Conservation (phyloP, 257 asterid genomes). For the Gardenia jasminoides region DNA sequence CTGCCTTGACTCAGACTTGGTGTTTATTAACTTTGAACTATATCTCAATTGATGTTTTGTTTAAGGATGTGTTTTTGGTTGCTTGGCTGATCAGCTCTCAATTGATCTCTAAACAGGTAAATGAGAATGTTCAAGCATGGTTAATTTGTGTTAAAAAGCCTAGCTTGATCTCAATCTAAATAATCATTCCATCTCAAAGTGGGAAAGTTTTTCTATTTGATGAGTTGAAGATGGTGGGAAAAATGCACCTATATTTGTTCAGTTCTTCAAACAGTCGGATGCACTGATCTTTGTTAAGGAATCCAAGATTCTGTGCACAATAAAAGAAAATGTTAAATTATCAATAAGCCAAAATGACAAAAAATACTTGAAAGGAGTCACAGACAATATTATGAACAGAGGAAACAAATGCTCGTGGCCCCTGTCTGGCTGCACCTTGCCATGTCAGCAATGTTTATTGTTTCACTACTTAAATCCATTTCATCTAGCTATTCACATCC, state of each 20-base stretch:
- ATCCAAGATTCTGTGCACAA: conserved; percentile 54
- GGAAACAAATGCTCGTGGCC: not conserved
- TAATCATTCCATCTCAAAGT: not conserved
- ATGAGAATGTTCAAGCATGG: too few species aligned
- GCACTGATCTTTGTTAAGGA: conserved; percentile 82
- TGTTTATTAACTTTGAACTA: too few species aligned
- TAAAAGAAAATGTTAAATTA: conserved; percentile 11
- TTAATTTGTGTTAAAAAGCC: too few species aligned
- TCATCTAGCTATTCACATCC: not conserved
- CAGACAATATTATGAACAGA: not conserved
- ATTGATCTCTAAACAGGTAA: too few species aligned
- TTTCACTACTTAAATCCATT: not conserved
- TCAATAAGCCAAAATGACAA: not conserved
- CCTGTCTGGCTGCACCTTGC: too few species aligned
- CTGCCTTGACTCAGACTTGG: too few species aligned
- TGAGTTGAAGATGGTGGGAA: conserved; percentile 10
- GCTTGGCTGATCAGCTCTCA: too few species aligned
- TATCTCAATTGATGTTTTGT: too few species aligned
- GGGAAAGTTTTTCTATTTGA: conserved; percentile 6
- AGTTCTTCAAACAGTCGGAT: conserved; percentile 81
- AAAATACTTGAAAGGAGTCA: not conserved
- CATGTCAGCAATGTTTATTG: not conserved
- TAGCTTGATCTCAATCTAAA: too few species aligned
- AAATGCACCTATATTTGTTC: conserved; percentile 83
- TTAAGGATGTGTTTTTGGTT: too few species aligned